Evolutionary conservation across 202 grass and related monocot species (phyloP).

Genomic region (Miscanthus sacchariflorus): DNA sequence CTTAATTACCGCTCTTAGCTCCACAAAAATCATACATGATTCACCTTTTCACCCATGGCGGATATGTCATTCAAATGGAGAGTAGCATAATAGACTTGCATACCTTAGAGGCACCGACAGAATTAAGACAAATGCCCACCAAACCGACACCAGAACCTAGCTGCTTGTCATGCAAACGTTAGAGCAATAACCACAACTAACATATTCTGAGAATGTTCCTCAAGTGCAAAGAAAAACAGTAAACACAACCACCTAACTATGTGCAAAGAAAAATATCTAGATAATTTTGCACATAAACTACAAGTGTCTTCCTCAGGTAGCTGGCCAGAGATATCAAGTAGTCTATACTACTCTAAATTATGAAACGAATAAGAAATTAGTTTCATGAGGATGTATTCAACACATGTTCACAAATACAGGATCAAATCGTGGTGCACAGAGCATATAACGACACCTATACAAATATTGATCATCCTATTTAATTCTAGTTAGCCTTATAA

Average conservation of each 20-base stretch:
- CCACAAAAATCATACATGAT: background rate
- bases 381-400: background rate
- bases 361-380: background rate
- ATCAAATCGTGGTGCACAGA: background rate
- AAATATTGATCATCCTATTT: background rate
- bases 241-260: constrained; percentile 1
- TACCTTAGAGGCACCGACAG: constrained; percentile 88
- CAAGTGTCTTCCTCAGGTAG: background rate
- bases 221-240: background rate
- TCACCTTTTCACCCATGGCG: background rate
- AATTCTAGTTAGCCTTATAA: background rate
- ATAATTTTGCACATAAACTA: background rate
- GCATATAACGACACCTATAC: background rate
- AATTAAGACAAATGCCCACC: constrained; percentile 78
- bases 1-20: background rate
- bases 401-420: background rate
- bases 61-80: constrained; percentile 17
- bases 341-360: background rate
- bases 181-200: constrained; percentile 29
- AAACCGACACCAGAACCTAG: constrained; percentile 97
- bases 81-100: constrained; percentile 25
- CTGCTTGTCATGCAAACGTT: constrained; percentile 56
- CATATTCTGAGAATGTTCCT: background rate
- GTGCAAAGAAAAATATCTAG: background rate
- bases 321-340: background rate